Evolutionary conservation across 352 stramenopile genomes (phyloP).

Genomic region (Phytophthora cactorum): DNA sequence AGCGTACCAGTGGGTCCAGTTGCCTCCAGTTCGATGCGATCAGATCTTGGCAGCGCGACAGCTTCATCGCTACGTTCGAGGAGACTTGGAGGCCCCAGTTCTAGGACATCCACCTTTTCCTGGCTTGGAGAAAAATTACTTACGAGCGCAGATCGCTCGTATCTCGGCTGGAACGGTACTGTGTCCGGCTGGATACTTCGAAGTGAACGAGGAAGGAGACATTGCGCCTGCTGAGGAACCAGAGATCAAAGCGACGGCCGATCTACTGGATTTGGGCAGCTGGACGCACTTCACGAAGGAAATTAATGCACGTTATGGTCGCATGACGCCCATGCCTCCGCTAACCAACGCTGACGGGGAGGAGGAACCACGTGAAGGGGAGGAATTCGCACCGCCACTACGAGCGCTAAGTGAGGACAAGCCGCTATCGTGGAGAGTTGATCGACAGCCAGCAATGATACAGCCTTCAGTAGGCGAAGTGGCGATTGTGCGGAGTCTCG

Average conservation of each 20-base stretch:
- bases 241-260: constrained; percentile 72
- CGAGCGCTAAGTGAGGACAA: constrained; percentile 72
- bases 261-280: constrained; percentile 71
- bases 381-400: constrained; percentile 68
- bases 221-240: constrained; percentile 72
- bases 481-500: constrained; percentile 73
- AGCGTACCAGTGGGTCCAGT: constrained; percentile 81
- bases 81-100: constrained; percentile 83
- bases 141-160: constrained; percentile 90
- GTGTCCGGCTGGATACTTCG: constrained; percentile 88
- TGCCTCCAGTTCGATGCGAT: constrained; percentile 75
- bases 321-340: constrained; percentile 69
- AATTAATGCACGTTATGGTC: constrained; percentile 85
- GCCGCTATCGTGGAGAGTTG: constrained; percentile 73
- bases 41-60: constrained; percentile 85
- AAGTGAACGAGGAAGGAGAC: constrained; percentile 74
- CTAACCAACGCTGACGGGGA: constrained; percentile 79
- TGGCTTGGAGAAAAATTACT: constrained; percentile 83
- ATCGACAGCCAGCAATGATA: constrained; percentile 70
- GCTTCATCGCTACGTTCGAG: constrained; percentile 80
- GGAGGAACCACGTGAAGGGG: constrained; percentile 67
- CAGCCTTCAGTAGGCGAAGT: constrained; percentile 66
- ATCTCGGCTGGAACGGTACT: constrained; percentile 86
- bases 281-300: constrained; percentile 92
- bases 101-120: constrained; percentile 89